Base-by-base conservation (phyloP, 306 rosid genomes). In the Mimosa bimucronata region DNA sequence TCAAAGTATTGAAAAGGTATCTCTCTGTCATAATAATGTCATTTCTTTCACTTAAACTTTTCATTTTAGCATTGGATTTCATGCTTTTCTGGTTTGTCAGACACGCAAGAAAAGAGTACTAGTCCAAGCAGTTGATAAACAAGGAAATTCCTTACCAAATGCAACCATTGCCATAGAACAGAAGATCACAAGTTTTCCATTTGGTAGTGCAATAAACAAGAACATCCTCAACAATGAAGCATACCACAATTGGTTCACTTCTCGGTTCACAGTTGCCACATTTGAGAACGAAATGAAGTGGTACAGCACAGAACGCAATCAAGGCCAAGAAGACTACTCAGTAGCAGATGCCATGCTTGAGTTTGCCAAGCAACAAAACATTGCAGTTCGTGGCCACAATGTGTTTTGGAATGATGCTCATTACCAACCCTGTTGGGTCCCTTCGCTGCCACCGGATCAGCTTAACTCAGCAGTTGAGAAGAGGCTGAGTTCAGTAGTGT, bases 251-350 rank as follows among this genome's bases (percentile, higher is more conserved):
- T 92, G 98, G 98, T 89, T 92, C 78, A 44, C 77, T 6, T 80
- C 92, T 0, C 87, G 94, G 66, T 94, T 94, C 91, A 82, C 80
- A 2, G 91, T 89, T 34, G 79, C 98, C 29, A 79, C 88, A 18
- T 94, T 92, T 46, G 91, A 53, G 46, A 68, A 94, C 12, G 98
- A 92, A 81, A 92, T 94, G 98, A 94, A 94, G 38, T 94, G 97
- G 98, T 90, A 92, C 81, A 80, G 75, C 82, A 94, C 57, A 0
- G 97, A 94, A 77, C 14, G 1, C 0, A 15, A 55, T 0, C 90
- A 0, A 2, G 92, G 94, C 38, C 50, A 14, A 0, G 86, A 77
- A n/a, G 79, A 90, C 87, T 94, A 90, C 75, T 26, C 85, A 0
- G 69, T 6, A 0, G 76, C 94, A 0, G 97, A 94, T 64, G 74